phyloP scores from a whole-genome alignment of 306 rosid species.

The Begonia peltatifolia region DNA sequence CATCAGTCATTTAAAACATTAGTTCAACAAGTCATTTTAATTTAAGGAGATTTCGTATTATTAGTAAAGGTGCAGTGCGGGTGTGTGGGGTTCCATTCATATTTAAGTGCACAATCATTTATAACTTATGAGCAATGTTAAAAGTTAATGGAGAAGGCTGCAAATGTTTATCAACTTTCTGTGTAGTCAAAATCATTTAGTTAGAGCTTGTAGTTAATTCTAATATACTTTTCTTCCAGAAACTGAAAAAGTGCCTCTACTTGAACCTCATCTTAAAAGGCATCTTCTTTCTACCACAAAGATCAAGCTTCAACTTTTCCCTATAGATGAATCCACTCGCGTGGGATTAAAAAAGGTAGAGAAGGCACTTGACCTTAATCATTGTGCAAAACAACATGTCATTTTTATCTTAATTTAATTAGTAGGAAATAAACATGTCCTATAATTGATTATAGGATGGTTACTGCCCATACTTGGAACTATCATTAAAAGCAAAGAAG shows the following conservation, averaged over 20 bases:
- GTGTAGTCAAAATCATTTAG: slow-evolving; percentile 13
- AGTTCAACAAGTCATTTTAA: neutral
- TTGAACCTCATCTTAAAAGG: slow-evolving; percentile 17
- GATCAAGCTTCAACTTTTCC: slow-evolving; percentile 73
- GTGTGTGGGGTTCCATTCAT: no score
- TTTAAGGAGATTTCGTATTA: neutral
- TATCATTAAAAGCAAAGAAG: slow-evolving; percentile 52
- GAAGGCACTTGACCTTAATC: slow-evolving; percentile 14
- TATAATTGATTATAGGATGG: slow-evolving; percentile 45
- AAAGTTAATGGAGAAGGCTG: slow-evolving; percentile 10
- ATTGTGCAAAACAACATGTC: slow-evolving; percentile 6
- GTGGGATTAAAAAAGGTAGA: slow-evolving; percentile 60
- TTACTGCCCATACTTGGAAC: slow-evolving; percentile 65
- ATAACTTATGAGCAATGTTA: neutral
- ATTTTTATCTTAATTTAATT: slow-evolving; percentile 5
- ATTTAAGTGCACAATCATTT: neutral
- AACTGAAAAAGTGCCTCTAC: slow-evolving; percentile 10
- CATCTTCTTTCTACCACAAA: slow-evolving; percentile 37
- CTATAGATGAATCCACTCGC: slow-evolving; percentile 47
- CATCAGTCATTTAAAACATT: neutral
- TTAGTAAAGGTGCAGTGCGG: neutral
- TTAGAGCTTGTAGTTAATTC: slow-evolving; percentile 4
- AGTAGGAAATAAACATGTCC: neutral
- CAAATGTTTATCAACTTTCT: slow-evolving; percentile 11
- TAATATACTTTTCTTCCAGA: slow-evolving; percentile 7